Evolutionary conservation across 176 grass and related monocot species (phyloP).

Genomic region (Dendrocalamus sinicus): DNA sequence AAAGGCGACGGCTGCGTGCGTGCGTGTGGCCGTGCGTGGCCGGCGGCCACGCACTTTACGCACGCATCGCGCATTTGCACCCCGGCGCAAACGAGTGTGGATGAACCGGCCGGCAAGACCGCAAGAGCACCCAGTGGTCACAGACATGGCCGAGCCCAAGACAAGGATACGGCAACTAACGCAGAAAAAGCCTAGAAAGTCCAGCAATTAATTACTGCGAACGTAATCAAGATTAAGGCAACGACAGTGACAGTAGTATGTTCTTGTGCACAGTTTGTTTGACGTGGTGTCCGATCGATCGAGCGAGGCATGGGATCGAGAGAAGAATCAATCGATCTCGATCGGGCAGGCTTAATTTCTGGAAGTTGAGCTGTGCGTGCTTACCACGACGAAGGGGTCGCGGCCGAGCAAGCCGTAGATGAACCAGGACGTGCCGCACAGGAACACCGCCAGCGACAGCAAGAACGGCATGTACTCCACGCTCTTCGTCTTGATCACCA

Average conservation of each 20-base stretch:
- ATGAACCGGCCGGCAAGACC: no score
- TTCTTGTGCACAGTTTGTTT: no score
- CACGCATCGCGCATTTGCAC: not conserved
- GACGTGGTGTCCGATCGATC: not conserved
- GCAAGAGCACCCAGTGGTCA: no score
- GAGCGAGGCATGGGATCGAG: not conserved
- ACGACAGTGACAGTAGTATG: not conserved
- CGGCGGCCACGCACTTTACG: not conserved
- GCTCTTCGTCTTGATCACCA: conserved; percentile 97
- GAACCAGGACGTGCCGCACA: conserved; percentile 98
- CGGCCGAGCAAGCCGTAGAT: conserved; percentile 82
- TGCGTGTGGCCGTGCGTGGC: not conserved
- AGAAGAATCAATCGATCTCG: not conserved
- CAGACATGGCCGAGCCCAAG: no score
- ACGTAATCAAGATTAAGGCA: not conserved
- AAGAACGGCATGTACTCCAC: conserved; percentile 98
- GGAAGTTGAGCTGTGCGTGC: not conserved
- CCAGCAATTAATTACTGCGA: not conserved
- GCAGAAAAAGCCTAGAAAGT: not conserved
- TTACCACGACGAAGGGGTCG: conserved; percentile 83
- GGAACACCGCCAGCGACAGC: conserved; percentile 86
- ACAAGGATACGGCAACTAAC: not conserved
- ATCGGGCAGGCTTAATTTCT: not conserved
- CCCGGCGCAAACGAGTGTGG: not conserved
- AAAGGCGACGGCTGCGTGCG: not conserved